phyloP scores from a whole-genome alignment of 106 monocot genomes.

The Platanthera zijinensis region DNA sequence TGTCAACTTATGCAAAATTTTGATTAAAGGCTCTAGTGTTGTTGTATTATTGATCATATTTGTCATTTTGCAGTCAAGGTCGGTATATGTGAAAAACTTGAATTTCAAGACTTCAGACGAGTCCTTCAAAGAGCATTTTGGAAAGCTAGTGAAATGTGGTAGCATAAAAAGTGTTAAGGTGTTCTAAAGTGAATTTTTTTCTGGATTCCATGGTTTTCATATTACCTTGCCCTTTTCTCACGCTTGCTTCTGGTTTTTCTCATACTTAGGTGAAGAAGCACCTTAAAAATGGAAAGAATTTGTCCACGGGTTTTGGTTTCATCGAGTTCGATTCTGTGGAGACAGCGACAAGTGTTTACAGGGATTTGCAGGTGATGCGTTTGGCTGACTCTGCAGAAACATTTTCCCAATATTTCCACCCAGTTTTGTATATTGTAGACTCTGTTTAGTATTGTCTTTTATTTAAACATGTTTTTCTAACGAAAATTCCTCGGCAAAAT shows the following conservation, averaged over 20 bases:
- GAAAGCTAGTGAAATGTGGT: conserved; percentile 53
- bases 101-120: conserved; percentile 90
- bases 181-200: not conserved
- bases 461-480: not conserved
- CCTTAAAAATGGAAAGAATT: conserved; percentile 79
- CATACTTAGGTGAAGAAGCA: conserved; percentile 75
- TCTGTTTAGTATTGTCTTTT: not conserved
- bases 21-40: not conserved
- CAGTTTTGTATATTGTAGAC: not conserved
- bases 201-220: not conserved
- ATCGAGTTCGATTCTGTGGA: conserved; percentile 88
- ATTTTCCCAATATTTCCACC: not conserved
- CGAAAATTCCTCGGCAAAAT: not conserved
- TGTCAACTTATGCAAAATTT: too few species aligned
- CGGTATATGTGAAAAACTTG: conserved; percentile 89
- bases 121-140: conserved; percentile 61
- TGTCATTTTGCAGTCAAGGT: conserved; percentile 62
- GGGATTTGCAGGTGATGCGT: conserved; percentile 61
- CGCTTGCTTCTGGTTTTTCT: conserved; percentile 5
- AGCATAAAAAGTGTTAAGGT: conserved; percentile 78
- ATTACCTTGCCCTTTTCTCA: not conserved
- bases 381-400: not conserved
- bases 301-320: conserved; percentile 97
- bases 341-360: conserved; percentile 65
- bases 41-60: conserved; percentile 3